These are phyloP conservation scores for Marasmius sp. DNA, from an alignment of 1,284 basidiomycete species.

Conservation along the genomic window DNA sequence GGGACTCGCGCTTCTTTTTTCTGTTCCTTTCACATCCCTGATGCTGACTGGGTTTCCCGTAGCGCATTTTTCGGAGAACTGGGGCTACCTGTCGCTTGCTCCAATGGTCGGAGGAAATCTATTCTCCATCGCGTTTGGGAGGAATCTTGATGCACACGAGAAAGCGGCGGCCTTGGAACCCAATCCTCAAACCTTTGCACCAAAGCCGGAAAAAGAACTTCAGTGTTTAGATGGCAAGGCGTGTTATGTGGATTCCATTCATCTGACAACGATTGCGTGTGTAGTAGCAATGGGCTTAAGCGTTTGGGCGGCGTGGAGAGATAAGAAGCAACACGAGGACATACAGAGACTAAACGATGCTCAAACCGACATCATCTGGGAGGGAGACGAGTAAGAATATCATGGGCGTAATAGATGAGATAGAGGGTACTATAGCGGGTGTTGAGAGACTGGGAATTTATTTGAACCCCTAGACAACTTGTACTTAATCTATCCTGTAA, in stretches of 20 bases:
- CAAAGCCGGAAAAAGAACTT: background rate
- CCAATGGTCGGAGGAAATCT: constrained; percentile 83
- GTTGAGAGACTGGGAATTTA: background rate
- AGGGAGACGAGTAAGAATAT: constrained; percentile 3
- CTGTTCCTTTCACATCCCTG: background rate
- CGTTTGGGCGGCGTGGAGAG: constrained; percentile 49
- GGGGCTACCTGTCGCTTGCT: constrained; percentile 77
- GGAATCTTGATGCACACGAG: constrained; percentile 74
- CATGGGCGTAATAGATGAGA: background rate
- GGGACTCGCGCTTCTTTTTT: too few relatives aligned
- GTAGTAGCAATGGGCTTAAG: constrained; percentile 46
- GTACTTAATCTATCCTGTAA: too few relatives aligned
- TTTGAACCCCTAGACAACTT: background rate
- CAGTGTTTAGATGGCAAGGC: constrained; percentile 49
- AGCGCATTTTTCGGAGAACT: constrained; percentile 83
- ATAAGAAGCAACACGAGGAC: constrained; percentile 29
- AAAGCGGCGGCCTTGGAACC: background rate
- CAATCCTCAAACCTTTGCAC: background rate
- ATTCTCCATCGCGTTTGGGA: constrained; percentile 83
- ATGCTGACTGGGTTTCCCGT: constrained; percentile 1
- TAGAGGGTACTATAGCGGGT: background rate
- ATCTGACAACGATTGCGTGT: constrained; percentile 49
- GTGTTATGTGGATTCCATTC: constrained; percentile 54
- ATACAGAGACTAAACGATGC: background rate
- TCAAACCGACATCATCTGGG: constrained; percentile 6